phyloP scores from a whole-genome alignment of 257 asterid species.

The Fraxinus excelsior region DNA sequence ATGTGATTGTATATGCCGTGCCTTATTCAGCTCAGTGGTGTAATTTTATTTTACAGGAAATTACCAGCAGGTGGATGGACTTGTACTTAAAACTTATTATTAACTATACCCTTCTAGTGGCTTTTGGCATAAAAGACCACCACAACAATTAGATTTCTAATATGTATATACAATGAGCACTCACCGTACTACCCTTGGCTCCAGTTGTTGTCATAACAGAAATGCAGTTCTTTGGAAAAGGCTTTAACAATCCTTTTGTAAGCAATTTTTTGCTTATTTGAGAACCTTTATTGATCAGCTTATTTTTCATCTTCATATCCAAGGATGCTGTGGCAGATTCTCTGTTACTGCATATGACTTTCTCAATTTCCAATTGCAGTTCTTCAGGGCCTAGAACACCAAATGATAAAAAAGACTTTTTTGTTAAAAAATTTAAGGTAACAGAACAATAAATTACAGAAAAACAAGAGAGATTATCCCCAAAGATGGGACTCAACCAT shows the following conservation, averaged over 20 bases:
- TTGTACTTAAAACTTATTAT: conserved; percentile 1
- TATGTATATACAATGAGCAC: conserved; percentile 29
- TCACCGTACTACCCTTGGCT: conserved; percentile 98
- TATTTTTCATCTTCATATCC: conserved; percentile 97
- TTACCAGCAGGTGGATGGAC: background rate
- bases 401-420: conserved; percentile 14
- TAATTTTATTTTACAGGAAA: background rate
- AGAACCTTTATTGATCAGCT: conserved; percentile 74
- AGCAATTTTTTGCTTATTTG: conserved; percentile 80
- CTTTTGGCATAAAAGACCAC: background rate
- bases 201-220: conserved; percentile 96
- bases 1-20: background rate
- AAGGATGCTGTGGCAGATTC: conserved; percentile 78
- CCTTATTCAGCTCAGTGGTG: background rate
- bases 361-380: conserved; percentile 91
- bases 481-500: conserved; percentile 1
- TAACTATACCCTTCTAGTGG: background rate
- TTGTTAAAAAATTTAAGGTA: background rate
- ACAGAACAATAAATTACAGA: conserved; percentile 4
- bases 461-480: background rate
- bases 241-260: conserved; percentile 74
- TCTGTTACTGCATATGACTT: conserved; percentile 64
- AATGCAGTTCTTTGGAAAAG: conserved; percentile 93
- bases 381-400: conserved; percentile 74
- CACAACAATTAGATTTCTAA: conserved; percentile 4